Conservation (phyloP, 805 yeast genomes). For the Ogataea nakhonphanomensis region DNA sequence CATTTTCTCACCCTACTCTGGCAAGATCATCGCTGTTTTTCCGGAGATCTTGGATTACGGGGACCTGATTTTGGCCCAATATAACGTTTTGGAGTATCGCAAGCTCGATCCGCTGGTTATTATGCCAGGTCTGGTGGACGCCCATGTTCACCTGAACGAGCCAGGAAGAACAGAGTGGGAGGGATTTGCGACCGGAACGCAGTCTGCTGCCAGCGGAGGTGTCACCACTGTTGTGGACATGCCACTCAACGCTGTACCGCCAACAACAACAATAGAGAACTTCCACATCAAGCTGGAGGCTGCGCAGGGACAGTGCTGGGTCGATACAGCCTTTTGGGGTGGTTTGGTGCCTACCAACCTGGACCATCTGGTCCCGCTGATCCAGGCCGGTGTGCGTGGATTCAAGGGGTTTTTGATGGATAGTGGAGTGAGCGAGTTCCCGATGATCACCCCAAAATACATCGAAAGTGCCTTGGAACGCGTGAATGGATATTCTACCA, state of each 20-base stretch:
- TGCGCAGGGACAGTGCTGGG: constrained; percentile 81
- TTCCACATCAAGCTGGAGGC: constrained; percentile 73
- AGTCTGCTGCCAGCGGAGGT: constrained; percentile 93
- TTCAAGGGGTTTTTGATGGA: constrained; percentile 91
- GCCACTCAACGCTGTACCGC: constrained; percentile 96
- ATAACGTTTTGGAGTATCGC: constrained; percentile 42
- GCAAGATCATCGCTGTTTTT: constrained; percentile 58
- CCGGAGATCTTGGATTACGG: constrained; percentile 34
- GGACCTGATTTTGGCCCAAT: constrained; percentile 40
- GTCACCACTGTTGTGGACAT: constrained; percentile 93
- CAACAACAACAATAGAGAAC: constrained; percentile 82
- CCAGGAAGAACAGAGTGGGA: constrained; percentile 99
- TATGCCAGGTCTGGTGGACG: constrained; percentile 88
- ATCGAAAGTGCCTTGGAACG: constrained; percentile 62
- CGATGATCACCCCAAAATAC: constrained; percentile 65
- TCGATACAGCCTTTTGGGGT: constrained; percentile 95
- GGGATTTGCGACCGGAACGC: constrained; percentile 95
- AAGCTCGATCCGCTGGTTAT: constrained; percentile 62
- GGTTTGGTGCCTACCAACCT: constrained; percentile 83
- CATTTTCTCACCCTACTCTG: constrained; percentile 52
- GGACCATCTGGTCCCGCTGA: constrained; percentile 66
- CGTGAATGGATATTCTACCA: constrained; percentile 61
- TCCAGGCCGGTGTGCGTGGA: constrained; percentile 86
- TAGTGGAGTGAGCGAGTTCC: constrained; percentile 95
- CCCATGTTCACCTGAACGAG: constrained; percentile 93